Base-by-base conservation (phyloP, 2,329 filamentous ascomycete species). In the Knufia petricola region DNA sequence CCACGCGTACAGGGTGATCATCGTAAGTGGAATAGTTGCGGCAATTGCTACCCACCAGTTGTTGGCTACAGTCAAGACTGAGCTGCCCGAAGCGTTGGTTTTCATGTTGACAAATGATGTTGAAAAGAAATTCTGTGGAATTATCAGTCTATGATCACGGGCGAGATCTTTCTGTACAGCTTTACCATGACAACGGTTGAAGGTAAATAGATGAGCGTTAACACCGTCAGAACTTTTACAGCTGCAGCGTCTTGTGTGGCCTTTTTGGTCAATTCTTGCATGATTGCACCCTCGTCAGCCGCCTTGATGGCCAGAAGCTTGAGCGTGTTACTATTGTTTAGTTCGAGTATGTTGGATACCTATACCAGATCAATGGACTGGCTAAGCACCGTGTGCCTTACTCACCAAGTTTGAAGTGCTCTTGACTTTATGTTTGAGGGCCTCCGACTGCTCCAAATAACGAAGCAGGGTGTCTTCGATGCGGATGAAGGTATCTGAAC, bases 211-310 rank as follows among this genome's bases (percentile, higher is more conserved):
- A 43, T 28, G 3, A 43, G 17, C 15, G 40, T 23, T 8, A 43
- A 7, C 20, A 43, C 40, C 15, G 40, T 43, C n/a, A 43, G 15
- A 26, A 23, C 40, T 19, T 43, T 43, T 4, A 43, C 37, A 26
- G 36, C 37, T 47, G 26, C 30, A 26, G 31, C 28, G n/a, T 30
- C 34, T n/a, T 36, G 23, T 24, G 23, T 28, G 23, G 42, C n/a
- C 31, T 17, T 8, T 9, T 20, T 17, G 21, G 17, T 40, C 37
- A 40, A 17, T 4, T 4, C 37, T n/a, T 8, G 19, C 4, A 17
- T 40, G 6, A 7, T 8, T 40, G 6, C 15, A 6, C 37, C 21
- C 19, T 40, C 37, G 6, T 20, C 10, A 20, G 9, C 9, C 21
- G 37, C 37, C 6, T 8, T 17, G 19, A 20, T 17, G 6, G 37